Percentiles rank a stretch among this genome's conserved stretches.
Evolutionary conservation across 2,329 filamentous ascomycete genomes (phyloP).

Genomic region (Elsinoe fawcettii): DNA sequence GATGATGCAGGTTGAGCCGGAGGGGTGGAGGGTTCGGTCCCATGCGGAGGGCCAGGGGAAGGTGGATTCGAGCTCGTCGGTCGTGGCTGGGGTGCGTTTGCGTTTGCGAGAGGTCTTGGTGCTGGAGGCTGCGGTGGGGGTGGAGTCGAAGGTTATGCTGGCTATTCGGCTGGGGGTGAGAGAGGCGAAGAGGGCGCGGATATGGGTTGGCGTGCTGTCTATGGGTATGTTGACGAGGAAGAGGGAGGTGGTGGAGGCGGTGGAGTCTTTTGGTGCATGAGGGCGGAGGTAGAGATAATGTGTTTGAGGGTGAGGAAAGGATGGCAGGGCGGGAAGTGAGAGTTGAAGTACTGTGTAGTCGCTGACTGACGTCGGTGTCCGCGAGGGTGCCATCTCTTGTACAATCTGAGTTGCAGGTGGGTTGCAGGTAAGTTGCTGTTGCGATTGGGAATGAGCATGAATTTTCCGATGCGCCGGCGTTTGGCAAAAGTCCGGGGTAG

Average conservation of each 20-base stretch:
- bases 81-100: slow-evolving; percentile 41
- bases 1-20: slow-evolving; percentile 72
- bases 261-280: slow-evolving; percentile 71
- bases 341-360: slow-evolving; percentile 66
- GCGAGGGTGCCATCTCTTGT: not conserved
- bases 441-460: no score
- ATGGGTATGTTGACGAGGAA: slow-evolving; percentile 87
- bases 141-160: slow-evolving; percentile 30
- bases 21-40: slow-evolving; percentile 61
- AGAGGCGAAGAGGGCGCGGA: slow-evolving; percentile 67
- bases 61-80: slow-evolving; percentile 39
- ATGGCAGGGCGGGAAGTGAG: slow-evolving; percentile 54
- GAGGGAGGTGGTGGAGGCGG: slow-evolving; percentile 56
- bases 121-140: slow-evolving; percentile 29
- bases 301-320: slow-evolving; percentile 54
- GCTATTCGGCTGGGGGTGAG: slow-evolving; percentile 71
- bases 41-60: slow-evolving; percentile 59
- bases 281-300: slow-evolving; percentile 84
- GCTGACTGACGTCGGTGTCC: slow-evolving; percentile 33
- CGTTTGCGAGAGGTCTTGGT: slow-evolving; percentile 43
- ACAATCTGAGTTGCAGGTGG: no score
- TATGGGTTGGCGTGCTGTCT: slow-evolving; percentile 69
- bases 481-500: no score
- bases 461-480: no score
- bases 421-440: no score